These are phyloP conservation scores for Aspergillus thermomutatus DNA, from an alignment of 2,329 filamentous ascomycete genomes.

Conservation along the genomic window DNA sequence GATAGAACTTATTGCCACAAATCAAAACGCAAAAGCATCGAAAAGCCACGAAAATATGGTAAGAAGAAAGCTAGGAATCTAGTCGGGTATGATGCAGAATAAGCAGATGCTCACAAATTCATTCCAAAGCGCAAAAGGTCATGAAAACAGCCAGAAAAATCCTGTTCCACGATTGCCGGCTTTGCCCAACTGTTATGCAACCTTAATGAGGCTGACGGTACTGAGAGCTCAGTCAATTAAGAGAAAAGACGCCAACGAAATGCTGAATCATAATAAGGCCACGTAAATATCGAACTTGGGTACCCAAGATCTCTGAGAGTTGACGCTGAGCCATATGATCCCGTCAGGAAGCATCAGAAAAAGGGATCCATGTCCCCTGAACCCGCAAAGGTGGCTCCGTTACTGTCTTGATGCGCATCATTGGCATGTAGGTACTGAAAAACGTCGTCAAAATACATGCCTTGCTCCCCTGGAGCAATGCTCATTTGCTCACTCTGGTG, in stretches of 20 bases:
- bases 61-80: neutral
- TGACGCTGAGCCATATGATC: neutral
- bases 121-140: neutral
- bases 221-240: neutral
- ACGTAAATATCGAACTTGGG: neutral
- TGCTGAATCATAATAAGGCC: neutral
- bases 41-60: neutral
- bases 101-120: neutral
- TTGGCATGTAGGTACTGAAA: neutral
- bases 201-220: neutral
- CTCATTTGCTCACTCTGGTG: neutral
- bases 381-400: neutral
- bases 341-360: neutral
- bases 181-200: neutral
- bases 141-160: neutral
- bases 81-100: neutral
- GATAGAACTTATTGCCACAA: neutral
- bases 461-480: neutral
- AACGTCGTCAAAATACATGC: neutral
- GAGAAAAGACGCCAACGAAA: neutral
- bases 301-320: neutral
- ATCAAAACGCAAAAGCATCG: neutral
- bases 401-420: neutral
- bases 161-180: neutral
- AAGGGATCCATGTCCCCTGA: neutral